Percentiles rank a stretch among this genome's conserved stretches.
phyloP scores from a whole-genome alignment of 192 early-diverging fungal species.

The Tieghemiomyces parasiticus region DNA sequence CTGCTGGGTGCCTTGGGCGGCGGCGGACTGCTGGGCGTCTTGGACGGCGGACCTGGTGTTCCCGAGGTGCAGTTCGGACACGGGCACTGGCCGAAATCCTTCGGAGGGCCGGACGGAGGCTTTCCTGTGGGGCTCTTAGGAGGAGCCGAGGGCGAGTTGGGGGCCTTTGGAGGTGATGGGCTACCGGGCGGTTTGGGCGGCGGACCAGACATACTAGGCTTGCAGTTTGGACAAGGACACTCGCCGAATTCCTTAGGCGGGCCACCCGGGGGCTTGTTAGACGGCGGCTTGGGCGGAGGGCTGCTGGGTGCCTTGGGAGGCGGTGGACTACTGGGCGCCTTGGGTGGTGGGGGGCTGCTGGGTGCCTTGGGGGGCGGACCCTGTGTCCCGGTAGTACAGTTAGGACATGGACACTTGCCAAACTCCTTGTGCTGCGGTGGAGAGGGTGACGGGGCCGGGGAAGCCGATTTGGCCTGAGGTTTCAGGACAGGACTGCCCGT shows the following conservation, averaged over 20 bases:
- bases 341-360: too few species aligned
- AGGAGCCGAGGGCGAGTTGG: not conserved
- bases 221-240: not conserved
- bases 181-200: not conserved
- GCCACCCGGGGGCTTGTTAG: not conserved
- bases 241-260: not conserved
- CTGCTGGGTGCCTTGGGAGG: too few species aligned
- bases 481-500: slow-evolving; percentile 6
- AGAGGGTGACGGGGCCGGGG: not conserved
- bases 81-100: not conserved
- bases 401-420: not conserved
- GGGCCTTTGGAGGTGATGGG: not conserved
- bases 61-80: not conserved
- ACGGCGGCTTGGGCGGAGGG: not conserved
- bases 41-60: not conserved
- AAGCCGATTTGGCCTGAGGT: not conserved
- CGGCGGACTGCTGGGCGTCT: too few species aligned
- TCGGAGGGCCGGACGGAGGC: too few species aligned
- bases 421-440: not conserved
- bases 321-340: too few species aligned
- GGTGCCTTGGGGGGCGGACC: too few species aligned
- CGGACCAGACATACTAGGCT: not conserved
- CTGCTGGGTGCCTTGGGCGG: too few species aligned
- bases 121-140: too few species aligned
- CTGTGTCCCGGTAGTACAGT: not conserved